Conservation (phyloP, 441 rosid species). For the Flueggea neowawraea region DNA sequence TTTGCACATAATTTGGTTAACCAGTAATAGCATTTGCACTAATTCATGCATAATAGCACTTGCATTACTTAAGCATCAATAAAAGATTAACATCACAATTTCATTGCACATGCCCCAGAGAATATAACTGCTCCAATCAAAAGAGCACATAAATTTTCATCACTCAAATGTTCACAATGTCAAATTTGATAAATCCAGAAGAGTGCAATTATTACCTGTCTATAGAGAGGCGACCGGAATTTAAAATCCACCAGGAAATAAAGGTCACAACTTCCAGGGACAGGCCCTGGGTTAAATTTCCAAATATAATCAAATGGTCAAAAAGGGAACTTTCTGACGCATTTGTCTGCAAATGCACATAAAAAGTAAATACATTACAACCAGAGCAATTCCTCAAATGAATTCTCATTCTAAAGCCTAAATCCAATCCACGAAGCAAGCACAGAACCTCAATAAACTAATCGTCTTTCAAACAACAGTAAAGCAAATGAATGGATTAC, state of each 20-base stretch:
- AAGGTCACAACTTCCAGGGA: constrained; percentile 72
- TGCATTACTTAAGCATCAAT: too few species aligned
- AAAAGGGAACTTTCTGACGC: constrained; percentile 61
- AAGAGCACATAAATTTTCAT: not conserved
- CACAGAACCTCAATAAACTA: too few species aligned
- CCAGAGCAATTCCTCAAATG: too few species aligned
- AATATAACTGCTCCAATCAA: not conserved
- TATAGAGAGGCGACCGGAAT: constrained; percentile 85
- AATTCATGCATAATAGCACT: too few species aligned
- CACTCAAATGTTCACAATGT: not conserved
- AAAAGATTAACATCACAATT: too few species aligned
- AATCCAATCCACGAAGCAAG: too few species aligned
- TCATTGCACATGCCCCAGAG: too few species aligned
- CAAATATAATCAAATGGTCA: constrained; percentile 81
- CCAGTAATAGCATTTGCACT: too few species aligned
- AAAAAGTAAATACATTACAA: constrained; percentile 2
- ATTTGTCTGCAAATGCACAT: constrained; percentile 52
- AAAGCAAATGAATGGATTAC: constrained; percentile 22
- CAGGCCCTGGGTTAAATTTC: constrained; percentile 83
- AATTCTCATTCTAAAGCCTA: too few species aligned
- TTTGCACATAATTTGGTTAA: too few species aligned
- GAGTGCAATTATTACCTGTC: constrained; percentile 52
- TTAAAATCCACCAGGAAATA: constrained; percentile 80
- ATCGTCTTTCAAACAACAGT: not conserved
- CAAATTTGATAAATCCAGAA: not conserved